These are phyloP conservation scores for Saitoella complicata DNA, from an alignment of 805 yeast species.

Conservation along the genomic window DNA sequence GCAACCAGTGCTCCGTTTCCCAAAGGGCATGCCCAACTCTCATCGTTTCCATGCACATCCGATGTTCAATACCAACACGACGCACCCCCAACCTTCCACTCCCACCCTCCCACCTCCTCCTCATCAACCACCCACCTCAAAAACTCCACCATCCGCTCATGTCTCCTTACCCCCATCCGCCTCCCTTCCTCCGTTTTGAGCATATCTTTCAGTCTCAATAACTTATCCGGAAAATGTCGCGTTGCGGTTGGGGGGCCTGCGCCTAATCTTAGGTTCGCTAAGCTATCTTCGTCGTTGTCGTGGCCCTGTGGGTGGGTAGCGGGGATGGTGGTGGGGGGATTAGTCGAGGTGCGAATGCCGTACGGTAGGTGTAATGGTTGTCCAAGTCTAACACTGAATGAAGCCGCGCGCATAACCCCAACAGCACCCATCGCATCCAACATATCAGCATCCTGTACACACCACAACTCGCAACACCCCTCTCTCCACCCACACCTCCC, in stretches of 20 bases:
- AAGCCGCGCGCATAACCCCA: constrained; percentile 22
- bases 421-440: constrained; percentile 25
- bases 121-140: too few relatives aligned
- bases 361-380: constrained; percentile 15
- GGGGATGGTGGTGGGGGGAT: too few relatives aligned
- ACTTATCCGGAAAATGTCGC: constrained; percentile 21
- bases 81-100: too few relatives aligned
- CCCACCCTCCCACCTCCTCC: too few relatives aligned
- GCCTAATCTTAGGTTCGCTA: background rate
- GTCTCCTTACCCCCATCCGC: background rate
- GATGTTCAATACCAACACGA: too few relatives aligned
- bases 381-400: constrained; percentile 18
- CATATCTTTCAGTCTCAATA: constrained; percentile 16
- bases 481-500: constrained; percentile 21
- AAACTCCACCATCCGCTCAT: background rate
- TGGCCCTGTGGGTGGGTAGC: too few relatives aligned
- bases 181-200: background rate
- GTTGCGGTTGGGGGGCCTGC: constrained; percentile 7
- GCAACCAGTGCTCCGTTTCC: too few relatives aligned
- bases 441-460: constrained; percentile 27
- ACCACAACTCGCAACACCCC: constrained; percentile 18
- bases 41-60: too few relatives aligned
- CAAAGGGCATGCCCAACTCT: too few relatives aligned
- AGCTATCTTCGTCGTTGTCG: too few relatives aligned
- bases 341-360: too few relatives aligned